Evolutionary conservation across 768 basidiomycete genomes (phyloP), one percentile per base, ranked within the genome.

Genomic region (Auricularia heimuer): DNA sequence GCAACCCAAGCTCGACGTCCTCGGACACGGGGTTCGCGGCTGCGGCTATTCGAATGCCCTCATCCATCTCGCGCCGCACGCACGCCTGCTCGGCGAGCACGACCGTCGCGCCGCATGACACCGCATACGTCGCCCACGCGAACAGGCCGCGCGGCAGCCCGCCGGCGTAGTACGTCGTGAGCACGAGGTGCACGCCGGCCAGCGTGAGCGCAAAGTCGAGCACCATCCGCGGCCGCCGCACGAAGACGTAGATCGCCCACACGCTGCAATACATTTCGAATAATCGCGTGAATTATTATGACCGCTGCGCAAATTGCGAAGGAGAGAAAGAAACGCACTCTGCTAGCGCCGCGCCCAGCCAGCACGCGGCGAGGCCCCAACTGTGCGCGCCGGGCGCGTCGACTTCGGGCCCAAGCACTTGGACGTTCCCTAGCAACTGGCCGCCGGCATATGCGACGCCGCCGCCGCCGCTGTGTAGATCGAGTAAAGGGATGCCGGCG

Each of bases 181-280:
- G 78, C 64, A 98, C 88, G 65, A 96, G 78, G 75, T 99, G 97
- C 73, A 88, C 91, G 81, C 96, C 91, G 61, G 91, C 77, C 61
- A 98, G 83, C 0, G 97, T 98, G 66, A 96, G 74, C 8, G 92
- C 82, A 76, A 97, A 97, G 77, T 99, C 97, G 69, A 99, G 87
- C 71, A 98, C 89, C 70, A 96, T 83, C 24, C 96, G 91, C 44
- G 97, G 97, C 60, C 92, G 84, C 60, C 94, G 88, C 73, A 99
- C 82, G 71, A 99, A 81, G 67, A 83, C 81, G 76, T 92, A 98
- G 8, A 98, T 80, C 73, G 88, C 94, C 71, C 88, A 88, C 63
- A 96, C 77, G 72, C 85, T 86, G 69, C 3, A 10, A 56, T 18
- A 36, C 18, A 60, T 4, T 37, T 0, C 11, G 10, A 37, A 29